phyloP scores from a whole-genome alignment of 805 yeast genomes.

The Groenewaldozyma tartarivorans region DNA sequence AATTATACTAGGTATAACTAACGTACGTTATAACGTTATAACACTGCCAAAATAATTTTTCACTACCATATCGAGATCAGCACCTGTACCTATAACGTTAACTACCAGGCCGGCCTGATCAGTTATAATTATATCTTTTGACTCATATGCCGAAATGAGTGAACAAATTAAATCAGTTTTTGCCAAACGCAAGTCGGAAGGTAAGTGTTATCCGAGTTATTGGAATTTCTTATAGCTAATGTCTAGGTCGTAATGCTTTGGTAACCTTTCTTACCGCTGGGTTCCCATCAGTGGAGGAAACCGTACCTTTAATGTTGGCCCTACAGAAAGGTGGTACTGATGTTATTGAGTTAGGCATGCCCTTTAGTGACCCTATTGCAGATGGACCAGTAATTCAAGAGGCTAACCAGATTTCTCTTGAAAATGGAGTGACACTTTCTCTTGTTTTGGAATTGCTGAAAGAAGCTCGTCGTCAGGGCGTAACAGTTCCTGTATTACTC shows the following conservation, averaged over 20 bases:
- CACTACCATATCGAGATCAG: no score
- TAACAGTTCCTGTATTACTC: slow-evolving; percentile 76
- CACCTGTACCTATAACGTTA: no score
- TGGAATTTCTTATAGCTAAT: no score
- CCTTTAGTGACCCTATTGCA: slow-evolving; percentile 97
- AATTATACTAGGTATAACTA: no score
- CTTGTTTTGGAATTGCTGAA: slow-evolving; percentile 62
- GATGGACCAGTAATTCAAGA: slow-evolving; percentile 96
- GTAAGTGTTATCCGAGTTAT: not conserved
- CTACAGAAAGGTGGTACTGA: slow-evolving; percentile 95
- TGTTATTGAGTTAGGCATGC: slow-evolving; percentile 88
- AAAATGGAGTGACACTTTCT: slow-evolving; percentile 68
- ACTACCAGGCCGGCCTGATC: no score
- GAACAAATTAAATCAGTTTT: not conserved
- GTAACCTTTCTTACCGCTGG: slow-evolving; percentile 94
- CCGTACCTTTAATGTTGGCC: slow-evolving; percentile 76
- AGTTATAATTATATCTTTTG: no score
- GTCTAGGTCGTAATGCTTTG: slow-evolving; percentile 65
- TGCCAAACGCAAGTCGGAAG: not conserved
- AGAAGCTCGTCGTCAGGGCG: slow-evolving; percentile 72
- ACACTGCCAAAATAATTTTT: no score
- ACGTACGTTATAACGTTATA: no score
- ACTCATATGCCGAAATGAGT: not conserved
- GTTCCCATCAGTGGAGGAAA: slow-evolving; percentile 78
- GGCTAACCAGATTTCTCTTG: slow-evolving; percentile 68